These are phyloP conservation scores for Dacryopinax spathularia DNA, from an alignment of 768 basidiomycete genomes.

Conservation along the genomic window DNA sequence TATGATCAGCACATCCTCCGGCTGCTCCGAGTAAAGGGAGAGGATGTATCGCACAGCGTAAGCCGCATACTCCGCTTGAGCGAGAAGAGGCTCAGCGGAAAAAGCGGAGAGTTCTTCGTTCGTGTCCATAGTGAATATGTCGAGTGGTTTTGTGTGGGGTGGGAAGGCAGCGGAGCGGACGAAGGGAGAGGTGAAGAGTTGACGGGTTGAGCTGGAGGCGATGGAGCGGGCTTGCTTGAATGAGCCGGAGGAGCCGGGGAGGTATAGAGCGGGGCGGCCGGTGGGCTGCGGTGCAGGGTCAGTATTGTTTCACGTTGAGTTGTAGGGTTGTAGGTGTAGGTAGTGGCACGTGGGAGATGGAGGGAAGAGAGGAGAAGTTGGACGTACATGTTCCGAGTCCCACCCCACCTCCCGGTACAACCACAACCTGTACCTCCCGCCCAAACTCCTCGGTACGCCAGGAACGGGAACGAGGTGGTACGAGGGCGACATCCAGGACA, in stretches of 20 bases:
- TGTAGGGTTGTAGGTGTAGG: too few relatives aligned
- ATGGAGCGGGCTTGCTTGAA: conserved; percentile 25
- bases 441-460: conserved; percentile 5
- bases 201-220: conserved; percentile 22
- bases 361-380: background rate
- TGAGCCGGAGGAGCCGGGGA: conserved; percentile 26
- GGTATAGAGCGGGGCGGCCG: conserved; percentile 23
- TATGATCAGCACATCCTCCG: conserved; percentile 18
- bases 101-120: conserved; percentile 27
- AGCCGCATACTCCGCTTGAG: conserved; percentile 20
- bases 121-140: conserved; percentile 19
- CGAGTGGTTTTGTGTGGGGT: background rate
- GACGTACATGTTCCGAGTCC: conserved; percentile 13
- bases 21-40: conserved; percentile 12
- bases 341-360: background rate
- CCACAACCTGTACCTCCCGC: conserved; percentile 19
- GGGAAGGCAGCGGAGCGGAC: background rate
- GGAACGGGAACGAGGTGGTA: background rate
- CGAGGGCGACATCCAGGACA: background rate
- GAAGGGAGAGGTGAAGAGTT: conserved; percentile 10
- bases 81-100: conserved; percentile 18
- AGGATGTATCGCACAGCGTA: conserved; percentile 14
- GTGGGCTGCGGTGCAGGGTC: too few relatives aligned
- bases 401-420: conserved; percentile 25
- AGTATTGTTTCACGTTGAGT: too few relatives aligned